phyloP scores from a whole-genome alignment of 2,329 filamentous ascomycete genomes.

The Phaeosphaeria sp. region DNA sequence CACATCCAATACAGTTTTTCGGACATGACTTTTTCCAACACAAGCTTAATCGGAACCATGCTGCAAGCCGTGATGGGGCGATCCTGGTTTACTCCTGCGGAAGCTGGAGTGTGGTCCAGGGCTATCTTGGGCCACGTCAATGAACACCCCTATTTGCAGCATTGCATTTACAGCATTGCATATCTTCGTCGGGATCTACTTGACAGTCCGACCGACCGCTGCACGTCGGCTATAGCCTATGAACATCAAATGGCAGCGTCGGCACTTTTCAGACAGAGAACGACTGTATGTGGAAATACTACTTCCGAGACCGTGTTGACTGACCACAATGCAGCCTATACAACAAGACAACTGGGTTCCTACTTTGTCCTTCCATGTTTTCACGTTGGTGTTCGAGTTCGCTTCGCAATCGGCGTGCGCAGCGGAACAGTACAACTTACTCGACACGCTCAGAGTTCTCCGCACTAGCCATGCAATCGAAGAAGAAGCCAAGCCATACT shows the following conservation, averaged over 20 bases:
- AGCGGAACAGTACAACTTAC: not conserved
- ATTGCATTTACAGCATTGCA: not conserved
- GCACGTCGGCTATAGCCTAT: not conserved
- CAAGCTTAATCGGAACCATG: not conserved
- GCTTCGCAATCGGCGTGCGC: not conserved
- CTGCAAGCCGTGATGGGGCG: not conserved
- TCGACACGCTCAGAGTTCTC: not conserved
- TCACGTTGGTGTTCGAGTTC: not conserved
- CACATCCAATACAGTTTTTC: not conserved
- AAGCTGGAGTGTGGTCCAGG: not conserved
- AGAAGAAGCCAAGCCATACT: not conserved
- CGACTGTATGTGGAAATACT: not conserved
- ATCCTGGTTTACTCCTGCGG: not conserved
- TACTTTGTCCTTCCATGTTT: not conserved
- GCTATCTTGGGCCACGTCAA: not conserved
- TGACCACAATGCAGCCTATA: not conserved
- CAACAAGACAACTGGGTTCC: not conserved
- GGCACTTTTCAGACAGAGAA: not conserved
- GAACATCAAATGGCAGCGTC: not conserved
- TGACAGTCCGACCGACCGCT: not conserved
- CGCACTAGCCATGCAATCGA: not conserved
- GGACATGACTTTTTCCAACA: not conserved
- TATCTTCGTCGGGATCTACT: not conserved
- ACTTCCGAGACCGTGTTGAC: not conserved
- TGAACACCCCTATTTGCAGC: not conserved